Conservation (phyloP, 2,329 filamentous ascomycete genomes). For the Pseudogymnoascus sp. region DNA sequence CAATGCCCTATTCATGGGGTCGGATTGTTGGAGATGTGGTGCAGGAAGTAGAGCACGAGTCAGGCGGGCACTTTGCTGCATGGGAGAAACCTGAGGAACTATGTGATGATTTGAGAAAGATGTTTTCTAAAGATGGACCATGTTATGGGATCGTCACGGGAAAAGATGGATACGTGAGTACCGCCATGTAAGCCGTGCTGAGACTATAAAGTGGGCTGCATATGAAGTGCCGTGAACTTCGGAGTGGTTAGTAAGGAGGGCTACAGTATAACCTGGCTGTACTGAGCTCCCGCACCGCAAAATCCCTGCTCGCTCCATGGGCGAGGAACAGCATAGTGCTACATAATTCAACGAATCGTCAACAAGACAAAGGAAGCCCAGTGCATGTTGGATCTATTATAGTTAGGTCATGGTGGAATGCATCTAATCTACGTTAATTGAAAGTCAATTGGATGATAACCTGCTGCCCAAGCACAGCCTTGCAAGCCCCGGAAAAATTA, state of each 20-base stretch:
- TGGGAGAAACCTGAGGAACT: slow-evolving; percentile 48
- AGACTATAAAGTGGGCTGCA: not conserved
- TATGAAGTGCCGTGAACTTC: not conserved
- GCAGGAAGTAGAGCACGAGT: slow-evolving; percentile 36
- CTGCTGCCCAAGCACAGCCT: not conserved
- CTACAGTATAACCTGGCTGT: not conserved
- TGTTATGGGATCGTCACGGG: slow-evolving; percentile 26
- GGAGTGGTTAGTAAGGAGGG: not conserved
- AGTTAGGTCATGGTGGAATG: not conserved
- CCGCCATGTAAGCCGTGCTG: not conserved
- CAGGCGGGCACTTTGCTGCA: slow-evolving; percentile 47
- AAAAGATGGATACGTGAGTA: slow-evolving; percentile 11
- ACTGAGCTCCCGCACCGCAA: not conserved
- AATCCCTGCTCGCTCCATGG: not conserved
- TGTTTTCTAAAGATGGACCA: slow-evolving; percentile 44
- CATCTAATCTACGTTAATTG: not conserved
- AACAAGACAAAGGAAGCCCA: not conserved
- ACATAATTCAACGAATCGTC: not conserved
- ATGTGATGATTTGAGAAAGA: slow-evolving; percentile 43
- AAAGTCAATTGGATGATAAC: not conserved
- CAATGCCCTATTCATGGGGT: slow-evolving; percentile 47
- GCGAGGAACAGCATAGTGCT: not conserved
- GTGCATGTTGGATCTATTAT: not conserved
- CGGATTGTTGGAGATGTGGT: slow-evolving; percentile 52
- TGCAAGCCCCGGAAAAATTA: not conserved